Percentiles rank a stretch among this genome's conserved stretches.
These are phyloP conservation scores for Globisporangium canariense DNA, from an alignment of 352 stramenopile genomes.

Conservation along the genomic window DNA sequence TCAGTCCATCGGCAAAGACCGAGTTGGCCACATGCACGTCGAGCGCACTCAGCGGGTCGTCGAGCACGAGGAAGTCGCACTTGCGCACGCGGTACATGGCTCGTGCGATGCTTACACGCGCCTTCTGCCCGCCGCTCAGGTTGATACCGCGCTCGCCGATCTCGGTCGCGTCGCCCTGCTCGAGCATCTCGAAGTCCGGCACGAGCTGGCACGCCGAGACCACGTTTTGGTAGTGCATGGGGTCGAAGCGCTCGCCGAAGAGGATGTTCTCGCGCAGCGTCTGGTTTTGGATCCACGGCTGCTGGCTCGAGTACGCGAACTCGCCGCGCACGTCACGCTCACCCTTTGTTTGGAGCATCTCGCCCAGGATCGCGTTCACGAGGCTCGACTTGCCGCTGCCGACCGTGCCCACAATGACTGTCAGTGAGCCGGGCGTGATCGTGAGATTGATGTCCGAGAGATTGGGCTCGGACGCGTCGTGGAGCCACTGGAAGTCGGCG, in stretches of 20 bases:
- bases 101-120: conserved; percentile 52
- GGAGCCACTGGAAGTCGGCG: conserved; percentile 32
- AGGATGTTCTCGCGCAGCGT: conserved; percentile 56
- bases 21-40: conserved; percentile 46
- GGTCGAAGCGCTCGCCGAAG: conserved; percentile 42
- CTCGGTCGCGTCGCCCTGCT: conserved; percentile 89
- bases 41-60: conserved; percentile 64
- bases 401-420: conserved; percentile 40
- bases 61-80: conserved; percentile 58
- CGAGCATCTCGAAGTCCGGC: conserved; percentile 84
- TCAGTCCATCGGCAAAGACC: conserved; percentile 34
- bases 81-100: conserved; percentile 51
- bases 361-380: conserved; percentile 42
- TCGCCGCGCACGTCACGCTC: conserved; percentile 22
- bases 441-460: conserved; percentile 53
- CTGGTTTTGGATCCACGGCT: conserved; percentile 52
- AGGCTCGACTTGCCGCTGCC: conserved; percentile 55
- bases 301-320: conserved; percentile 40
- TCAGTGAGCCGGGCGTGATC: conserved; percentile 40
- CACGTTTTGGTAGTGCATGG: conserved; percentile 41
- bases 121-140: conserved; percentile 81
- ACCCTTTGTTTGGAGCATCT: conserved; percentile 36
- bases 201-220: conserved; percentile 75
- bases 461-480: conserved; percentile 19
- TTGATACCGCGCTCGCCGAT: conserved; percentile 91